Conservation (phyloP, 2,329 filamentous ascomycete genomes). For the Xylaria sp. region DNA sequence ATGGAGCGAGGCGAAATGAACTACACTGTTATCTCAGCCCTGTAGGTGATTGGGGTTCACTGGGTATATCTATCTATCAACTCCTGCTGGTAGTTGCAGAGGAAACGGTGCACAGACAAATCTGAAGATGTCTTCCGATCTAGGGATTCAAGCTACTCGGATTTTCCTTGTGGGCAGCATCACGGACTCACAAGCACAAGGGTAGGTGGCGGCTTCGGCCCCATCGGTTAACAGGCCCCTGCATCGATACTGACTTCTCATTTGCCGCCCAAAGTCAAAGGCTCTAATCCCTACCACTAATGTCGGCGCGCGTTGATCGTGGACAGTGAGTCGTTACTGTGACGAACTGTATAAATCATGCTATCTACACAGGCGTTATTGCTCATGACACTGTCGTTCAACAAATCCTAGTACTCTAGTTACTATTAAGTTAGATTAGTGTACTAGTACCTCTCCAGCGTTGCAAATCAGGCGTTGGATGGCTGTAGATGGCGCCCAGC, state of each 20-base stretch:
- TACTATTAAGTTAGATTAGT: conserved; percentile 19
- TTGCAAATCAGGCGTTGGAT: conserved; percentile 31
- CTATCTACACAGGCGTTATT: conserved; percentile 21
- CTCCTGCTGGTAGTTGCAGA: conserved; percentile 28
- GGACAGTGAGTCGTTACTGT: conserved; percentile 8
- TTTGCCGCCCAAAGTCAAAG: conserved; percentile 19
- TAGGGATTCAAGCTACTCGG: neutral
- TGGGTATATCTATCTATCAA: conserved; percentile 2
- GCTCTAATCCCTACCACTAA: conserved; percentile 7
- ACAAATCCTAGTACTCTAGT: conserved; percentile 22
- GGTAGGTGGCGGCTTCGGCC: conserved; percentile 19
- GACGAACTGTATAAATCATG: conserved; percentile 8
- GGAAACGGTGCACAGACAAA: neutral
- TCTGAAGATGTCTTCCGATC: conserved; percentile 15
- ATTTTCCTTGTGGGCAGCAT: neutral
- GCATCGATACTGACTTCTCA: conserved; percentile 21
- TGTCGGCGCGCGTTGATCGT: conserved; percentile 12
- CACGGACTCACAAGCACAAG: conserved; percentile 4
- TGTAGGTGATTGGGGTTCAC: conserved; percentile 22
- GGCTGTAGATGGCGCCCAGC: conserved; percentile 34
- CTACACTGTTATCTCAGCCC: conserved; percentile 25
- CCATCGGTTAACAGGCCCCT: conserved; percentile 21
- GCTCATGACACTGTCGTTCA: neutral
- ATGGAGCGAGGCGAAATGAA: conserved; percentile 32
- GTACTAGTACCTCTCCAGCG: conserved; percentile 28